A percentile compares a stretch with the other conserved stretches of the same genome.
These are phyloP conservation scores for Nemania diffusa DNA, from an alignment of 2,329 filamentous ascomycete genomes.

Conservation along the genomic window DNA sequence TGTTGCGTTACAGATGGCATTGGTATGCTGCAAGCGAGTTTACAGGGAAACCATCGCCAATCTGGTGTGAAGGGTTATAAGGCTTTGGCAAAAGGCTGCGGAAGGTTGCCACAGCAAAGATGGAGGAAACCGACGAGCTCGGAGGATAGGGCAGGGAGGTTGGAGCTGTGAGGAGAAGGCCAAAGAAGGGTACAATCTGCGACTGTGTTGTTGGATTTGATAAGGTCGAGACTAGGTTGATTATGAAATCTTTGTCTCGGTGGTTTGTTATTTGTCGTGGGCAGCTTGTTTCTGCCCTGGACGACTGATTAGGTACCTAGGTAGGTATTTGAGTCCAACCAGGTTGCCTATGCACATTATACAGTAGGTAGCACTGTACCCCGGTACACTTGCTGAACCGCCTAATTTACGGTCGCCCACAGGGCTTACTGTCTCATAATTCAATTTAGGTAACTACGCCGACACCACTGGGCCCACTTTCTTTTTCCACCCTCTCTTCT, in stretches of 20 bases:
- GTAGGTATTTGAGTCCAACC: not conserved
- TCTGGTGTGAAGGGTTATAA: not conserved
- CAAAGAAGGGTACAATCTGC: not conserved
- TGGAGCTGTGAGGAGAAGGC: not conserved
- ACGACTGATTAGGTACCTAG: not conserved
- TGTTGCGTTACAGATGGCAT: conserved; percentile 54
- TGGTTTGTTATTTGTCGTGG: conserved; percentile 1
- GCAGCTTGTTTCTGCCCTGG: not conserved
- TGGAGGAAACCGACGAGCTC: not conserved
- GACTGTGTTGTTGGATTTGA: not conserved
- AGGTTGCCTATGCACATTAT: not conserved
- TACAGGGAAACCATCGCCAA: conserved; percentile 13
- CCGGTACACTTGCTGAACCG: no score
- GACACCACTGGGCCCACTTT: no score
- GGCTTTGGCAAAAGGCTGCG: not conserved
- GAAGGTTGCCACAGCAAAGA: conserved; percentile 3
- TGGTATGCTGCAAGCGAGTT: conserved; percentile 14
- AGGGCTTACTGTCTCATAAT: no score
- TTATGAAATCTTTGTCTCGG: not conserved
- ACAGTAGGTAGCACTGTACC: not conserved
- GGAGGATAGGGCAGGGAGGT: not conserved
- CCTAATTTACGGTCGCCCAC: no score
- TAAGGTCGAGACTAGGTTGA: not conserved
- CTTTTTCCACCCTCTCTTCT: no score
- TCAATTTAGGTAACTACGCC: no score